Conservation (phyloP, 257 asterid species). For the Ligustrum vulgare region DNA sequence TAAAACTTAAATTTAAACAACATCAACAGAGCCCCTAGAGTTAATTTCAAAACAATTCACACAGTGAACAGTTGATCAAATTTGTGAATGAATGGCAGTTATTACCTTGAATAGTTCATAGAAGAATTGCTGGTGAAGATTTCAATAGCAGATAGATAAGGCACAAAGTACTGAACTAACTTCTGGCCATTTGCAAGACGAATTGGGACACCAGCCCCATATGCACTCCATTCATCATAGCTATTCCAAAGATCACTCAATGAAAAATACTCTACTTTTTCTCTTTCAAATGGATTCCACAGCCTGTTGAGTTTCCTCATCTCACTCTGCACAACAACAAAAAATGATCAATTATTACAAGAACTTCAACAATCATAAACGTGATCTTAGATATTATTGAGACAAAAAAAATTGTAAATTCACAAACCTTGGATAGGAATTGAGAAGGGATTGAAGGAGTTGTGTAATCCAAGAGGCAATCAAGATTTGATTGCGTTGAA, state of each 20-base stretch:
- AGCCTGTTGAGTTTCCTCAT: slow-evolving; percentile 79
- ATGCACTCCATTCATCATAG: slow-evolving; percentile 93
- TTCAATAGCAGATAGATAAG: slow-evolving; percentile 95
- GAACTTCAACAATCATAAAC: not conserved
- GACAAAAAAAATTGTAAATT: too few species aligned
- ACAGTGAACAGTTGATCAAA: not conserved
- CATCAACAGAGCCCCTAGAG: not conserved
- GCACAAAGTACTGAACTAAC: slow-evolving; percentile 79
- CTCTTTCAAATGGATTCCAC: slow-evolving; percentile 94
- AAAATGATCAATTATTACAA: not conserved
- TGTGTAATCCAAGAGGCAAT: slow-evolving; percentile 41
- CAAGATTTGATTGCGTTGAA: slow-evolving; percentile 45
- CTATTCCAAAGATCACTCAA: slow-evolving; percentile 86
- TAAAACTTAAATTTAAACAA: not conserved
- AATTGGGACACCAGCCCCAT: slow-evolving; percentile 91
- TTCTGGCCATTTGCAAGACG: slow-evolving; percentile 63
- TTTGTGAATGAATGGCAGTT: not conserved
- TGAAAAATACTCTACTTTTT: slow-evolving; percentile 75
- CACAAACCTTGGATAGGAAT: slow-evolving; percentile 41
- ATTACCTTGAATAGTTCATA: slow-evolving; percentile 63
- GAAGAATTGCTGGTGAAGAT: slow-evolving; percentile 84
- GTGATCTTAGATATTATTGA: not conserved
- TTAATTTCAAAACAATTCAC: not conserved
- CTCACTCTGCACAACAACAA: slow-evolving; percentile 51
- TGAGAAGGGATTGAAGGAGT: slow-evolving; percentile 47